A percentile compares a stretch with the other conserved stretches of the same genome.
Conservation (phyloP, 208 protist genomes). For the Crithidia expoeki region DNA sequence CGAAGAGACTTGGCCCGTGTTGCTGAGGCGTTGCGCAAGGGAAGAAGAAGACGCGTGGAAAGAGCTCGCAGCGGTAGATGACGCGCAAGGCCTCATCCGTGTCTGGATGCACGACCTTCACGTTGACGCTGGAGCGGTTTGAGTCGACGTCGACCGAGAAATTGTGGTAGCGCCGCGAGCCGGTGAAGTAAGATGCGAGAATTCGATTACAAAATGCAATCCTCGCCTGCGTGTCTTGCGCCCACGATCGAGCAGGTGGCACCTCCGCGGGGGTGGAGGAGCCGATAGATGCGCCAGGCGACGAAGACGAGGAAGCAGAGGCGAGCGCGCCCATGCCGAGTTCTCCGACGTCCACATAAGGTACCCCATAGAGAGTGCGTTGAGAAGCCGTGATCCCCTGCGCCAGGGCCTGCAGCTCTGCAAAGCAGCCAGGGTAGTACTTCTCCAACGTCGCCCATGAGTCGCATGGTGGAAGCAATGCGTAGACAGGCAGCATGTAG, state of each 20-base stretch:
- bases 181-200: constrained; percentile 50
- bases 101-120: constrained; percentile 59
- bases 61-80: constrained; percentile 74
- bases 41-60: constrained; percentile 64
- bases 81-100: constrained; percentile 71
- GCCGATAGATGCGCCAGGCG: neutral
- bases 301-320: neutral
- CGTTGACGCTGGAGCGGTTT: constrained; percentile 33
- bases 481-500: constrained; percentile 84
- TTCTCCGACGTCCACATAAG: constrained; percentile 25
- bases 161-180: constrained; percentile 86
- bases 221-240: constrained; percentile 28
- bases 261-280: neutral
- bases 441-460: constrained; percentile 48
- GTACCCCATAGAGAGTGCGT: constrained; percentile 15
- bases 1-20: constrained; percentile 23
- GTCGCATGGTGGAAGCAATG: constrained; percentile 64
- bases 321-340: neutral
- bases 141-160: constrained; percentile 72
- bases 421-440: constrained; percentile 38
- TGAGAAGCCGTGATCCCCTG: neutral
- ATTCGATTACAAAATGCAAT: constrained; percentile 54
- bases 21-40: constrained; percentile 6
- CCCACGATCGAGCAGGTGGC: constrained; percentile 24
- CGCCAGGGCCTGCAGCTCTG: constrained; percentile 11